These are phyloP conservation scores for Stachybotrys chartarum DNA, from an alignment of 2,329 filamentous ascomycete genomes.

Conservation along the genomic window DNA sequence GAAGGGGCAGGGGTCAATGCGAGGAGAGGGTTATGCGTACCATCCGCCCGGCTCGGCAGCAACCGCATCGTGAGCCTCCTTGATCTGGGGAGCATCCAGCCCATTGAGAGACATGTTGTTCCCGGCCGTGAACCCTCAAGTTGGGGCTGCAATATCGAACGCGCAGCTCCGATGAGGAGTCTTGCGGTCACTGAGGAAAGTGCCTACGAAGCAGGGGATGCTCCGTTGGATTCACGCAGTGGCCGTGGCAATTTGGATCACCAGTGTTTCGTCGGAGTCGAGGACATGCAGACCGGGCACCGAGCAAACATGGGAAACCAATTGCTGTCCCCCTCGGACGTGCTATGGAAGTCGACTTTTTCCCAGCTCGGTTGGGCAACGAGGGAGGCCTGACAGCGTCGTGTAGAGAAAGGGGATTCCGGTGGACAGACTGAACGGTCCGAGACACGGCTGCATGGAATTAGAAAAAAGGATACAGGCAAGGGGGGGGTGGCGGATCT, in stretches of 20 bases:
- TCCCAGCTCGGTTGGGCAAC: background rate
- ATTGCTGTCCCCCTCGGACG: background rate
- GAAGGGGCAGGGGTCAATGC: background rate
- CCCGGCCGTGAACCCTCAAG: too few relatives aligned
- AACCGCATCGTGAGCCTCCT: constrained; percentile 77
- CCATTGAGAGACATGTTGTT: constrained; percentile 87
- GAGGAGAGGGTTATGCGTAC: constrained; percentile 44
- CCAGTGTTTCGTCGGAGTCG: background rate
- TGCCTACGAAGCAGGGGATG: too few relatives aligned
- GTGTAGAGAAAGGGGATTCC: too few relatives aligned
- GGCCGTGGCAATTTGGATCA: background rate
- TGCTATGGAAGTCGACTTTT: background rate
- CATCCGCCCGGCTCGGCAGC: constrained; percentile 85
- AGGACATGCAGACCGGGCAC: background rate
- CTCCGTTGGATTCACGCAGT: too few relatives aligned
- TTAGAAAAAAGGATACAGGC: background rate
- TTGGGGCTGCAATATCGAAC: too few relatives aligned
- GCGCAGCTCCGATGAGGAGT: too few relatives aligned
- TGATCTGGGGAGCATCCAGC: constrained; percentile 71
- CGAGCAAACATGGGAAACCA: background rate
- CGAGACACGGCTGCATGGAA: background rate
- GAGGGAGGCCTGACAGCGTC: background rate
- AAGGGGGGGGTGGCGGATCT: background rate
- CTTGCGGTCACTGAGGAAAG: too few relatives aligned
- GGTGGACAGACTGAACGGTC: background rate